A percentile compares a stretch with the other conserved stretches of the same genome.
phyloP scores from a whole-genome alignment of 257 asterid species.

The Solanum peruvianum region DNA sequence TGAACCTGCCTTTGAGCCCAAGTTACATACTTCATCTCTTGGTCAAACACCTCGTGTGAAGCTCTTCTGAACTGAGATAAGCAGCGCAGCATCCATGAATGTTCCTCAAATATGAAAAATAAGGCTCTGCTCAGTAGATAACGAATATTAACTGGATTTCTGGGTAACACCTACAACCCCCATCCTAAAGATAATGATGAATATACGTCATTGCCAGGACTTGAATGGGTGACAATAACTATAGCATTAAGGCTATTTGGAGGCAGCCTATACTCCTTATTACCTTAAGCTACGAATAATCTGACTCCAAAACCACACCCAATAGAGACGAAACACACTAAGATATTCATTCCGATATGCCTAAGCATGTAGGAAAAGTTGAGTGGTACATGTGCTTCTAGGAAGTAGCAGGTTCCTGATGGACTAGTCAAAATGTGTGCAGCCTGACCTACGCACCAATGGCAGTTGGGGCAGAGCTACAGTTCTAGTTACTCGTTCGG shows the following conservation, averaged over 20 bases:
- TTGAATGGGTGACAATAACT: not conserved
- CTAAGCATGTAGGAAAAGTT: not conserved
- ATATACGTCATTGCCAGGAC: not conserved
- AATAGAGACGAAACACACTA: not conserved
- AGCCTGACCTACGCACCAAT: not conserved
- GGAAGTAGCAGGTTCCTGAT: not conserved
- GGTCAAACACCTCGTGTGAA: not conserved
- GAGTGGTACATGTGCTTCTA: not conserved
- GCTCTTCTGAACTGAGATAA: not conserved
- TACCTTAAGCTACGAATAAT: not conserved
- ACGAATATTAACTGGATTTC: not conserved
- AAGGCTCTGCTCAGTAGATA: not conserved
- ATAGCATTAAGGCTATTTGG: not conserved
- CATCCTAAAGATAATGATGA: not conserved
- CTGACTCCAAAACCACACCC: not conserved
- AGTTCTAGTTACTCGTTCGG: not conserved
- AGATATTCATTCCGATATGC: not conserved
- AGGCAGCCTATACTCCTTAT: not conserved
- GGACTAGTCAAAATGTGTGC: not conserved
- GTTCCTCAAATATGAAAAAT: not conserved
- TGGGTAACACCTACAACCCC: not conserved
- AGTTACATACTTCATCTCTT: not conserved
- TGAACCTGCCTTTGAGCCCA: not conserved
- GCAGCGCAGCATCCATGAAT: not conserved
- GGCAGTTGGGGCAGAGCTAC: not conserved